phyloP scores from a whole-genome alignment of 345 rosid genomes.

The Litchi chinensis region DNA sequence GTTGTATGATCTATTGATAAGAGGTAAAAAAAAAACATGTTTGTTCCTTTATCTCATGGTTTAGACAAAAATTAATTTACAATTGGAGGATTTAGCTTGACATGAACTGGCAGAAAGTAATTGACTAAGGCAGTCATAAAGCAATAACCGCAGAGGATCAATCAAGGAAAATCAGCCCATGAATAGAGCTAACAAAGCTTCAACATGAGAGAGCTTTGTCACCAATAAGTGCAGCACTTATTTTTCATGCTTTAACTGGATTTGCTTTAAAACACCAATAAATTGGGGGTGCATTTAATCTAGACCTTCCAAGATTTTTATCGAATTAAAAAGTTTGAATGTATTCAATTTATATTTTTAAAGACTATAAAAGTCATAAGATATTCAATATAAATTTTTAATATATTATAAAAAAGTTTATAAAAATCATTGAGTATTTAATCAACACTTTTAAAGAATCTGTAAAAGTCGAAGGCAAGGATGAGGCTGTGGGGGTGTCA shows the following conservation, averaged over 20 bases:
- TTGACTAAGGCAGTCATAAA: background rate
- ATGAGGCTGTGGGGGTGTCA: too few species aligned
- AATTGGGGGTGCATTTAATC: background rate
- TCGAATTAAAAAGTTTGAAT: too few species aligned
- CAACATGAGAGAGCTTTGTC: background rate
- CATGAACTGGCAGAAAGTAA: background rate
- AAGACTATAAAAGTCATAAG: too few species aligned
- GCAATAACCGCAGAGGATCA: background rate
- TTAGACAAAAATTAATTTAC: background rate
- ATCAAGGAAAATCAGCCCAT: background rate
- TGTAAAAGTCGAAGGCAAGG: too few species aligned
- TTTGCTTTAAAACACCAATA: background rate
- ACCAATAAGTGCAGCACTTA: background rate
- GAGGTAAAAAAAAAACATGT: slow-evolving; percentile 47
- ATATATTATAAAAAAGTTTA: too few species aligned
- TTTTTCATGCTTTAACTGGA: background rate
- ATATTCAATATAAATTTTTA: too few species aligned
- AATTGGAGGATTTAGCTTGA: background rate
- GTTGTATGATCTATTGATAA: too few species aligned
- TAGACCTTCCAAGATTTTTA: too few species aligned
- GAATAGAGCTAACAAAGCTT: background rate
- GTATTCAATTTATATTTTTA: too few species aligned
- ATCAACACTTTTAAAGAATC: too few species aligned
- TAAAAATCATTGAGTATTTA: too few species aligned
- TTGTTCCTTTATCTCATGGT: slow-evolving; percentile 47